These are phyloP conservation scores for Scutellaria galericulata DNA, from an alignment of 257 asterid genomes.

Conservation along the genomic window DNA sequence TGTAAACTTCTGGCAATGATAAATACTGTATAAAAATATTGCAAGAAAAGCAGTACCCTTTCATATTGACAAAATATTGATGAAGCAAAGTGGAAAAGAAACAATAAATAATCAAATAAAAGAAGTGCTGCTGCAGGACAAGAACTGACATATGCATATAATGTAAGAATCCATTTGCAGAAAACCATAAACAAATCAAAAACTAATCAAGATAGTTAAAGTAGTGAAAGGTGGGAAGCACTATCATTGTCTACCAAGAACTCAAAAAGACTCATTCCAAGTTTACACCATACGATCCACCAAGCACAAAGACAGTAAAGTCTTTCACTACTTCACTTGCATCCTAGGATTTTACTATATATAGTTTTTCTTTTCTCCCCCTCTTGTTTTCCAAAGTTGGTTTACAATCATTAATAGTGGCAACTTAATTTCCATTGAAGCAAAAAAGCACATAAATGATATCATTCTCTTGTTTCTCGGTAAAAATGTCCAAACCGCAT, in stretches of 20 bases:
- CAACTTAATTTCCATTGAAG: slow-evolving; percentile 11
- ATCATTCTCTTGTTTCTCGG: slow-evolving; percentile 26
- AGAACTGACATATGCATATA: slow-evolving; percentile 56
- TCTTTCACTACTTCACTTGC: background rate
- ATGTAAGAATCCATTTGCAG: slow-evolving; percentile 62
- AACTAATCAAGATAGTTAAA: slow-evolving; percentile 53
- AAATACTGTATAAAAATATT: background rate
- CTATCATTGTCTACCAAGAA: slow-evolving; percentile 49
- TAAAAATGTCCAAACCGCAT: slow-evolving; percentile 33
- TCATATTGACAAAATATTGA: slow-evolving; percentile 22
- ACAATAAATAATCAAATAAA: slow-evolving; percentile 25
- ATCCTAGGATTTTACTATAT: slow-evolving; percentile 37
- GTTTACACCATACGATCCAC: slow-evolving; percentile 35
- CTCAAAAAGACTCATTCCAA: slow-evolving; percentile 34
- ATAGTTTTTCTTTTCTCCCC: background rate
- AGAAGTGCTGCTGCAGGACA: slow-evolving; percentile 50
- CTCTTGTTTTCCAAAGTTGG: slow-evolving; percentile 27
- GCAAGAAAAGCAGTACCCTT: slow-evolving; percentile 29
- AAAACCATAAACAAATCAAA: slow-evolving; percentile 46
- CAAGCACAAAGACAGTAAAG: slow-evolving; percentile 30
- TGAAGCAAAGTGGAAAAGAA: slow-evolving; percentile 30
- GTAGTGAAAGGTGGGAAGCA: slow-evolving; percentile 60
- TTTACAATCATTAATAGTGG: slow-evolving; percentile 22
- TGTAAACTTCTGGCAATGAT: slow-evolving; percentile 14
- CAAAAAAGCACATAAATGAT: background rate